Base-by-base conservation (phyloP, 2,329 filamentous ascomycete species). In the Raffaelea albimanens region DNA sequence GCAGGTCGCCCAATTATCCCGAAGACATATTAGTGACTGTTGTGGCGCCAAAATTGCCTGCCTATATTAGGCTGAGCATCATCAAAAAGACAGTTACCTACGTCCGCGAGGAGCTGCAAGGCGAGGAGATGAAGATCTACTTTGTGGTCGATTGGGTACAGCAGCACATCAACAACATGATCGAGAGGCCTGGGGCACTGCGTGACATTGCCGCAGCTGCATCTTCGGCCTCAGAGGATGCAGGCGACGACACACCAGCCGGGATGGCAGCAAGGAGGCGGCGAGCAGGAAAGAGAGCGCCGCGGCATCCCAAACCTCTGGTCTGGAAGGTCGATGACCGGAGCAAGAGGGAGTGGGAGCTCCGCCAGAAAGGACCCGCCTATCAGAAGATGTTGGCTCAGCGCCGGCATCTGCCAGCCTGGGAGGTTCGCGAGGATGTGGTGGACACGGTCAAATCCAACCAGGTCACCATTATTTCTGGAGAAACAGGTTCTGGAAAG, bases 401-500 rank as follows among this genome's bases (percentile, higher is more conserved):
- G 57, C 76, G 93, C 40, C 76, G 84, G 61, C 78, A 74, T 42
- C 69, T 98, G 2, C 93, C 93, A 3, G 93, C 93, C 2, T 98
- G 93, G 93, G 78, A 79, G 50, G 80, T 93, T 57, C 82, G 80
- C 56, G 82, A 91, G 19, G 71, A 75, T 1, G 87, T 98, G 25
- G 79, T 97, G 10, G 64, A 76, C 19, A 85, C 86, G 0, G 86
- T 98, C 43, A 75, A 75, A 39, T 69, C 74, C 4, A 81, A 91
- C 58, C 84, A 96, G 63, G 89, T 98, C 44, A 95, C 88, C 1
- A 96, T 98, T 58, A 93, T 98, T 57, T 94, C 90, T 40, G 93
- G 93, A 56, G 93, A 97, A 67, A 98, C 93, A 4, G 93, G 93
- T 46, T 95, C 88, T 18, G 93, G 93, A 60, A 98, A 98, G 66